Percentiles rank a stretch among this genome's conserved stretches.
Conservation (phyloP, 345 rosid species). For the Populus ilicifolia region DNA sequence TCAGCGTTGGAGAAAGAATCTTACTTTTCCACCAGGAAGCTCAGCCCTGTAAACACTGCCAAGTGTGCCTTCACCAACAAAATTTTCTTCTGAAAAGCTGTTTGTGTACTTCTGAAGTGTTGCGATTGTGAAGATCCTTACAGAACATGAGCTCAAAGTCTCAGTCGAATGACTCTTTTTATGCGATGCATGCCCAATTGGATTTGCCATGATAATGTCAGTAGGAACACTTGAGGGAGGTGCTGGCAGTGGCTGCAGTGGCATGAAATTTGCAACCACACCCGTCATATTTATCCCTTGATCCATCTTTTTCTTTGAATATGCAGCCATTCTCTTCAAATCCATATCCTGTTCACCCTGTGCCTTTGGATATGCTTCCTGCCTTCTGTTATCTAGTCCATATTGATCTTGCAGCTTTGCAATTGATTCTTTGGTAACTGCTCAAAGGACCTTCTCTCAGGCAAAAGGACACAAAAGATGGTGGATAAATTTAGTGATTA, state of each 20-base stretch:
- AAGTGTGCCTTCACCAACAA: conserved; percentile 72
- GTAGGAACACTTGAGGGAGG: conserved; percentile 32
- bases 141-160: conserved; percentile 33
- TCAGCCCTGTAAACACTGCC: conserved; percentile 73
- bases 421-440: conserved; percentile 46
- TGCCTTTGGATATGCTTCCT: conserved; percentile 26
- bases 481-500: not conserved
- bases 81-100: conserved; percentile 67
- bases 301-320: conserved; percentile 30
- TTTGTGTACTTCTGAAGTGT: conserved; percentile 81
- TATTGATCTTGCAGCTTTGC: conserved; percentile 38
- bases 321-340: conserved; percentile 27
- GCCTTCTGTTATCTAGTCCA: conserved; percentile 37
- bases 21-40: conserved; percentile 78
- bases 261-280: conserved; percentile 14
- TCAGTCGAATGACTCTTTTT: conserved; percentile 26
- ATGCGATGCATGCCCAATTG: conserved; percentile 25
- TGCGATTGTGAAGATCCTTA: conserved; percentile 56
- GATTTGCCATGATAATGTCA: conserved; percentile 43
- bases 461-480: not conserved
- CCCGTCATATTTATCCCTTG: conserved; percentile 17
- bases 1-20: not conserved
- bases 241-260: conserved; percentile 41
- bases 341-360: conserved; percentile 34
- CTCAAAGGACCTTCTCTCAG: conserved; percentile 18